Conservation (phyloP, 176 grass and related monocot species). For the Rhipidocladum racemiflorum region DNA sequence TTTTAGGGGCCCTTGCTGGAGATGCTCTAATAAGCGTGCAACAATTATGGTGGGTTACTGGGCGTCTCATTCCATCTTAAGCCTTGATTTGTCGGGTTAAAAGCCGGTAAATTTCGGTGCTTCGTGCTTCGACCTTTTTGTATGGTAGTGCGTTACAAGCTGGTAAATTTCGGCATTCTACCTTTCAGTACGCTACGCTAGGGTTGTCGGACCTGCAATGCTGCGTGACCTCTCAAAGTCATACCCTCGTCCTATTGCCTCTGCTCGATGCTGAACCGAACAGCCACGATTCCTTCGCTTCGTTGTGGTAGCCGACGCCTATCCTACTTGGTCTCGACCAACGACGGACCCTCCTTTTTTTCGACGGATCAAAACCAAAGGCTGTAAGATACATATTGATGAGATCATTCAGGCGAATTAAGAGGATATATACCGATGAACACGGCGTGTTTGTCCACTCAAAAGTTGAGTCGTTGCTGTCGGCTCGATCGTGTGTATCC, state of each 20-base stretch:
- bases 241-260: background rate
- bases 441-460: too few relatives aligned
- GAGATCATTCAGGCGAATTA: too few relatives aligned
- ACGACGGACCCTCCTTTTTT: background rate
- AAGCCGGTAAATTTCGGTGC: conserved; percentile 24
- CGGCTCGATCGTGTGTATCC: too few relatives aligned
- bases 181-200: background rate
- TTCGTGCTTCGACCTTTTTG: background rate
- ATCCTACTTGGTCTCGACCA: conserved; percentile 5
- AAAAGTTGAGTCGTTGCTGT: too few relatives aligned
- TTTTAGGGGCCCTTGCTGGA: too few relatives aligned
- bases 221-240: background rate
- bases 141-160: background rate
- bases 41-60: conserved; percentile 34
- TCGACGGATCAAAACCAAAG: background rate
- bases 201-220: conserved; percentile 6
- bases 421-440: too few relatives aligned
- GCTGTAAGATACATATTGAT: background rate
- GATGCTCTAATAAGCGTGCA: background rate
- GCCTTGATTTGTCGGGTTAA: conserved; percentile 4
- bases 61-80: conserved; percentile 3
- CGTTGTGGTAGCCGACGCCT: background rate
- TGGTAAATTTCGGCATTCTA: background rate
- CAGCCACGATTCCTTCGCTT: background rate
- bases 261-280: background rate